Evolutionary conservation across 306 rosid species (phyloP), one percentile per base, ranked within the genome.

Genomic region (Ormosia semicastrata): DNA sequence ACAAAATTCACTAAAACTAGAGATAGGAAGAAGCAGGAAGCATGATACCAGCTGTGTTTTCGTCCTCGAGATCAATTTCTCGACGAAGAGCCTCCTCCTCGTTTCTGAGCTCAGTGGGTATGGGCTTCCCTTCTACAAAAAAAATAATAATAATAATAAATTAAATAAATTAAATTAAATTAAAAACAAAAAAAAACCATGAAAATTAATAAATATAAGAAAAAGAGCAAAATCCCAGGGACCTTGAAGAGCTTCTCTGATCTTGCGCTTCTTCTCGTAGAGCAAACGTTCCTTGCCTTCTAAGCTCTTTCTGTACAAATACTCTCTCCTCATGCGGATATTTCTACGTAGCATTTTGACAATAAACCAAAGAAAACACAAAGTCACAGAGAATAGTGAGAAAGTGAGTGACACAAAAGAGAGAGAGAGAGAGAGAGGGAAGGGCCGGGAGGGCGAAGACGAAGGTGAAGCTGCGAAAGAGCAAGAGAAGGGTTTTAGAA

Each of bases 221-320:
- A 41, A 52, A 71, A 66, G 37, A 52, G 5, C 12, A 40, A 70
- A 37, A 44, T 71, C 24, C 24, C 1, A 14, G 9, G 10, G 75
- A 92, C 98, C 98, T 87, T 85, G 87, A 8, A 93, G 86, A 7
- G 91, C 94, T 88, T 95, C 92, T 87, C 85, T 82, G 64, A 95
- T 95, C 87, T 87, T 89, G 56, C 96, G 93, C 84, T 93, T 95
- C 91, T 93, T 95, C 88, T 93, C 98, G n/a, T 90, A 92, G 57
- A 83, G 90, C 53, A 80, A 18, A 3, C 96, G 94, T 58, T 94
- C 89, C 67, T 92, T 86, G 68, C 94, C 97, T 85, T 95, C 98
- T 77, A 93, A 90, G 76, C 94, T 89, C 82, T 93, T 95, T 50
- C 98, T 80, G 73, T 90, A 95, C 68, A 93, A 52, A 85, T 93